These are phyloP conservation scores for Phytophthora fragariaefolia DNA, from an alignment of 352 stramenopile genomes.

Conservation along the genomic window DNA sequence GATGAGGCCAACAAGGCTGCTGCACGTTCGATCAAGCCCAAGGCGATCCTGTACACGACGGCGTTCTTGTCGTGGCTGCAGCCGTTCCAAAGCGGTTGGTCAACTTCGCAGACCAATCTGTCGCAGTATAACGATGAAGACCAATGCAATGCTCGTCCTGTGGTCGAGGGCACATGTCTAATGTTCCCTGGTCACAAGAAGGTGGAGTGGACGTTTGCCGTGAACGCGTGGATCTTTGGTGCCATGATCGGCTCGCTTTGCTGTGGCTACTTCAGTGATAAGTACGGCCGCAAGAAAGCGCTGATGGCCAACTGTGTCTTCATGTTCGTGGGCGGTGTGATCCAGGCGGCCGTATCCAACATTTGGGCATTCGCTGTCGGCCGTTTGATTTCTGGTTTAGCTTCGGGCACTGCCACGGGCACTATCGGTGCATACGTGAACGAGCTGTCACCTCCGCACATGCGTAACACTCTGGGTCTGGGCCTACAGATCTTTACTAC, in stretches of 20 bases:
- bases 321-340: constrained; percentile 47
- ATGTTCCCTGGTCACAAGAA: constrained; percentile 23
- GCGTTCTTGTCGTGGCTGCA: constrained; percentile 16
- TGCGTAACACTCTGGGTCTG: constrained; percentile 46
- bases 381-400: constrained; percentile 37
- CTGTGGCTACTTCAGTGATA: constrained; percentile 33
- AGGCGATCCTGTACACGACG: constrained; percentile 16
- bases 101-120: constrained; percentile 18
- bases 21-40: constrained; percentile 18
- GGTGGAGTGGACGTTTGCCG: constrained; percentile 23
- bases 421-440: constrained; percentile 44
- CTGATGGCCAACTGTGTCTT: constrained; percentile 40
- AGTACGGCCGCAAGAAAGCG: constrained; percentile 25
- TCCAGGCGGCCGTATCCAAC: constrained; percentile 22
- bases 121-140: constrained; percentile 17
- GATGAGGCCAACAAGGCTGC: constrained; percentile 27
- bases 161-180: constrained; percentile 18
- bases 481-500: constrained; percentile 53
- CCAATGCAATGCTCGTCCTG: constrained; percentile 18
- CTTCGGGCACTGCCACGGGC: constrained; percentile 45
- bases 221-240: constrained; percentile 37
- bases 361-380: constrained; percentile 30
- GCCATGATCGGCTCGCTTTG: constrained; percentile 31
- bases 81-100: constrained; percentile 22
- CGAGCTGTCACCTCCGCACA: constrained; percentile 31